Conservation (phyloP, 139 green algal species). For the Volvox africanus region DNA sequence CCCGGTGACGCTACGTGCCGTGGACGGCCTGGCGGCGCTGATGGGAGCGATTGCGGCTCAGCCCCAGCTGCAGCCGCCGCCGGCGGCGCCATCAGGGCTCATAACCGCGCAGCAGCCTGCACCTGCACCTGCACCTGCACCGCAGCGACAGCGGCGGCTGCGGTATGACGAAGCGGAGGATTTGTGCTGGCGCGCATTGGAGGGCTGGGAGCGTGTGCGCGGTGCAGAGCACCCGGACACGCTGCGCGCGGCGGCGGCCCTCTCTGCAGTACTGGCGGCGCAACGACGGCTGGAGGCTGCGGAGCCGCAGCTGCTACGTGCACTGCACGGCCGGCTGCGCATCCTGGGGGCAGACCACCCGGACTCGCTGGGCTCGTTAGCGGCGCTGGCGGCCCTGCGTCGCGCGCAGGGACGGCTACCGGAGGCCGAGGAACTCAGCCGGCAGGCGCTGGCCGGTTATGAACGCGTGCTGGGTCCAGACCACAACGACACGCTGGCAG, state of each 20-base stretch:
- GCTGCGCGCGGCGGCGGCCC: not conserved
- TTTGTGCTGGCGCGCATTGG: not conserved
- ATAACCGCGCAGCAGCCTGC: not conserved
- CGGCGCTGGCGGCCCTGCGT: not conserved
- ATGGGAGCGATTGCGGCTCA: not conserved
- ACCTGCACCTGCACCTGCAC: not conserved
- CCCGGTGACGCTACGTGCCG: not conserved
- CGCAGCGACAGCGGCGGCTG: not conserved
- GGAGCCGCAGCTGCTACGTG: constrained; percentile 1
- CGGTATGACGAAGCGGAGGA: not conserved
- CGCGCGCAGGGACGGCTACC: not conserved
- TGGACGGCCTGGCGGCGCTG: not conserved
- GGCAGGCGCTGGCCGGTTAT: not conserved
- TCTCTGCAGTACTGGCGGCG: not conserved
- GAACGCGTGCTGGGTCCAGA: not conserved
- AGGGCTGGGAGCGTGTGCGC: not conserved
- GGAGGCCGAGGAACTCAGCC: not conserved
- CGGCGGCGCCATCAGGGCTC: not conserved
- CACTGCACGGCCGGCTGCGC: not conserved
- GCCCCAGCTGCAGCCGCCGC: not conserved
- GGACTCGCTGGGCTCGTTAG: not conserved
- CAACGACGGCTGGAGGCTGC: not conserved
- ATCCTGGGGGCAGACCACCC: constrained; percentile 1
- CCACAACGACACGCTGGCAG: not conserved
- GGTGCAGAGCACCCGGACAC: not conserved